These are phyloP conservation scores for Apiospora hydei DNA, from an alignment of 2,329 filamentous ascomycete genomes.

Conservation along the genomic window DNA sequence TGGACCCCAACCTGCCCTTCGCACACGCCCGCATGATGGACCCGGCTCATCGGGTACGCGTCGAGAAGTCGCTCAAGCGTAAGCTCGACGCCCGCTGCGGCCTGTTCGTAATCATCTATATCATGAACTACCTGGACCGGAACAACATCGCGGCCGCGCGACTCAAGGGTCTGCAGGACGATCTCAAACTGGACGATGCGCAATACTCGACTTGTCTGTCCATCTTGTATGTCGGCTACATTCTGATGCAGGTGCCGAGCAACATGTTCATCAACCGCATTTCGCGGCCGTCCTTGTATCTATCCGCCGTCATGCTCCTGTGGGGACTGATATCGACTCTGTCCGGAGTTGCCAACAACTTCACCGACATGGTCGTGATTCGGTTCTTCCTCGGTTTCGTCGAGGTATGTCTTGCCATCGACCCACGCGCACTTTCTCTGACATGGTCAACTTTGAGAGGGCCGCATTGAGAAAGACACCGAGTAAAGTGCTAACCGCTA, in stretches of 20 bases:
- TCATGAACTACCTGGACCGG: slow-evolving; percentile 75
- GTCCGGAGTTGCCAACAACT: slow-evolving; percentile 59
- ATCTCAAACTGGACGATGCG: slow-evolving; percentile 54
- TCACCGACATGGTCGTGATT: slow-evolving; percentile 60
- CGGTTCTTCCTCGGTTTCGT: slow-evolving; percentile 69
- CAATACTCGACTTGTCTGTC: slow-evolving; percentile 70
- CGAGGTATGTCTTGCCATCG: slow-evolving; percentile 37
- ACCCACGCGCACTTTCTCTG: not conserved
- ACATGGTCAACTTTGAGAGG: not conserved
- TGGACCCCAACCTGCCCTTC: slow-evolving; percentile 20
- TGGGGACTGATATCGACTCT: slow-evolving; percentile 68
- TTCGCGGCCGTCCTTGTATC: slow-evolving; percentile 58
- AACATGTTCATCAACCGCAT: slow-evolving; percentile 65
- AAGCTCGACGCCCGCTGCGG: slow-evolving; percentile 75
- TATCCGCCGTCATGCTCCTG: slow-evolving; percentile 58
- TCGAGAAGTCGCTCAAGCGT: slow-evolving; percentile 71
- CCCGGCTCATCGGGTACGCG: slow-evolving; percentile 56
- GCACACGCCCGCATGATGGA: slow-evolving; percentile 38
- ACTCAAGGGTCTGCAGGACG: slow-evolving; percentile 68
- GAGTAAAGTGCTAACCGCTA: not conserved
- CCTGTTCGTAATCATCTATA: slow-evolving; percentile 78
- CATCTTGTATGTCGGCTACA: slow-evolving; percentile 72
- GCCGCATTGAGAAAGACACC: not conserved
- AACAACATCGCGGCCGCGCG: slow-evolving; percentile 74
- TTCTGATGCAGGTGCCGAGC: slow-evolving; percentile 68